A percentile compares a stretch with the other conserved stretches of the same genome.
These are phyloP conservation scores for Crithidia fasciculata DNA, from an alignment of 208 protist genomes.

Conservation along the genomic window DNA sequence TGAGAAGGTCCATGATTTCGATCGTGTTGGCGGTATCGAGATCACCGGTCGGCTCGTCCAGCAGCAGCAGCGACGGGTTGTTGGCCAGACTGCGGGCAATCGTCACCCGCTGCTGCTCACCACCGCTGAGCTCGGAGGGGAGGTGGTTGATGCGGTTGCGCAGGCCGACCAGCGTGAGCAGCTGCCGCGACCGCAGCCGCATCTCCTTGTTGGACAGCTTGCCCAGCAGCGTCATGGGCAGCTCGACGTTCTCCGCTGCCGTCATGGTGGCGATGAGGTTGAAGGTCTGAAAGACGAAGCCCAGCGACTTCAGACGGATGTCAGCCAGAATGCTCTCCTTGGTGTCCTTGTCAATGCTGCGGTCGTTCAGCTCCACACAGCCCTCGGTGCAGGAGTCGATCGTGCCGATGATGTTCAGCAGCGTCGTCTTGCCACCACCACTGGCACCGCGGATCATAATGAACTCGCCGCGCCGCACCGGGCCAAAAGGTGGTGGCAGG, in stretches of 20 bases:
- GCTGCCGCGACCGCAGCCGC: slow-evolving; percentile 85
- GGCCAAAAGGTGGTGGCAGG: slow-evolving; percentile 49
- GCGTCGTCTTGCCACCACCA: slow-evolving; percentile 96
- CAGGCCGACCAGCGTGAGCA: slow-evolving; percentile 94
- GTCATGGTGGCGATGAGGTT: slow-evolving; percentile 97
- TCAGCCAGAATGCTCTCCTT: slow-evolving; percentile 84
- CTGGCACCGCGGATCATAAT: slow-evolving; percentile 97
- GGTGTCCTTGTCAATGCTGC: slow-evolving; percentile 63
- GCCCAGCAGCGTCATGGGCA: slow-evolving; percentile 96
- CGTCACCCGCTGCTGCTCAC: slow-evolving; percentile 97
- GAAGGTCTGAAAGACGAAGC: slow-evolving; percentile 98
- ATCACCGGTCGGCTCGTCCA: slow-evolving; percentile 97
- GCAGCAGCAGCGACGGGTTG: slow-evolving; percentile 94
- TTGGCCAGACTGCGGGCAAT: slow-evolving; percentile 95
- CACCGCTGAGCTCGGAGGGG: slow-evolving; percentile 96
- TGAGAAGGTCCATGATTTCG: slow-evolving; percentile 97
- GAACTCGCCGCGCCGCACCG: slow-evolving; percentile 94
- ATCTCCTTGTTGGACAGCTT: slow-evolving; percentile 82
- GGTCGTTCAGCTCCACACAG: slow-evolving; percentile 85
- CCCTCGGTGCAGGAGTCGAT: slow-evolving; percentile 91
- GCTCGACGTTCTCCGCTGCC: slow-evolving; percentile 97
- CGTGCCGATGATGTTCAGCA: slow-evolving; percentile 95
- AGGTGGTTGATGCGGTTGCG: slow-evolving; percentile 95
- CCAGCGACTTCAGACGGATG: slow-evolving; percentile 93
- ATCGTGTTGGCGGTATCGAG: slow-evolving; percentile 96